Evolutionary conservation across 116 monocot genomes (phyloP).

Genomic region (Posidonia oceanica): DNA sequence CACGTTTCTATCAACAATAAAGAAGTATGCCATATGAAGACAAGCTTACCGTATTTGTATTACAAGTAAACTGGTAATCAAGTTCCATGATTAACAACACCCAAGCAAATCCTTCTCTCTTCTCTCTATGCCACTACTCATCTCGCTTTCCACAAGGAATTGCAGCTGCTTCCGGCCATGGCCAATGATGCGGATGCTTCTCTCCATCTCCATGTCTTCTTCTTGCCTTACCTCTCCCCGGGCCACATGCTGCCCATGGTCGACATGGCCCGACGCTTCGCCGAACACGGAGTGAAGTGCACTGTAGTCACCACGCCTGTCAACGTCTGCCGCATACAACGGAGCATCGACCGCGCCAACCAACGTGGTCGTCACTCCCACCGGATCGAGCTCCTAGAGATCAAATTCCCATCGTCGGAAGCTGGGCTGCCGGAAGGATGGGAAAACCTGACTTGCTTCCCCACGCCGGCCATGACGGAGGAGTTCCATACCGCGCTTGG

Average conservation of each 20-base stretch:
- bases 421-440: not conserved
- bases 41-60: no score
- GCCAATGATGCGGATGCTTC: no score
- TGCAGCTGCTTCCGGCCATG: no score
- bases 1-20: no score
- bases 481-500: conserved; percentile 7
- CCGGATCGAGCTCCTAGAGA: conserved; percentile 6
- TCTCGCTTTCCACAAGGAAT: no score
- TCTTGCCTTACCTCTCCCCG: conserved; percentile 29
- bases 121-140: no score
- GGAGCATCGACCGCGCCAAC: conserved; percentile 9
- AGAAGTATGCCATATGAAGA: no score
- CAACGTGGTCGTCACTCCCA: no score
- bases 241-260: conserved; percentile 50
- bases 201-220: conserved; percentile 11
- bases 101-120: no score
- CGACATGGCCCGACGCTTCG: conserved; percentile 37
- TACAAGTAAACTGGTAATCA: no score
- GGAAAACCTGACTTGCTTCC: conserved; percentile 15
- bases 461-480: conserved; percentile 1
- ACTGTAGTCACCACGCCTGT: conserved; percentile 40
- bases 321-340: conserved; percentile 5
- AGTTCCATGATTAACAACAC: no score
- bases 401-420: conserved; percentile 12
- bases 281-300: conserved; percentile 15